Percentiles rank a stretch among this genome's conserved stretches.
phyloP scores from a whole-genome alignment of 305 asterid species.

The Ilex paraguariensis region DNA sequence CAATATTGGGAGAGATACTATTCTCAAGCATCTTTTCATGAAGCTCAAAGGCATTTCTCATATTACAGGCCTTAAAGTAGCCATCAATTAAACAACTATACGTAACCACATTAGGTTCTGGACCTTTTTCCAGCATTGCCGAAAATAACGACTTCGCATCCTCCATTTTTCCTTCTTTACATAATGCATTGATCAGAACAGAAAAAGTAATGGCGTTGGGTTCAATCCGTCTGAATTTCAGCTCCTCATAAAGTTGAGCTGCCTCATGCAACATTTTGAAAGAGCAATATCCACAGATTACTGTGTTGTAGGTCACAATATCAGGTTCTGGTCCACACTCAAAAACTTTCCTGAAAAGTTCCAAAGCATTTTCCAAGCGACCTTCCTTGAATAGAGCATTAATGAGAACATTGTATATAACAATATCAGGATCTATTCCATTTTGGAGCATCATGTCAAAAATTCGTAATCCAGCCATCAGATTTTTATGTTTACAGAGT shows the following conservation, averaged over 20 bases:
- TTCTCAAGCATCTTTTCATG: conserved; percentile 28
- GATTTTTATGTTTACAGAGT: conserved; percentile 30
- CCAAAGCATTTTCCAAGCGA: conserved; percentile 22
- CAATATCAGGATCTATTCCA: conserved; percentile 33
- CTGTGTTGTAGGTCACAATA: conserved; percentile 36
- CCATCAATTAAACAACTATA: conserved; percentile 44
- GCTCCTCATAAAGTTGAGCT: conserved; percentile 26
- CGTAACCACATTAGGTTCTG: conserved; percentile 34
- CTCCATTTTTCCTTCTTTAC: conserved; percentile 39
- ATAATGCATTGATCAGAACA: conserved; percentile 35
- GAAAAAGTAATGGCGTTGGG: conserved; percentile 24
- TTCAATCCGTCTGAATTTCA: conserved; percentile 16
- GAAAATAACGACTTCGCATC: conserved; percentile 33
- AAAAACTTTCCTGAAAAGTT: conserved; percentile 26
- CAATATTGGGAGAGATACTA: conserved; percentile 37
- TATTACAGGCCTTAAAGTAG: conserved; percentile 22
- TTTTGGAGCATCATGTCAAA: conserved; percentile 28
- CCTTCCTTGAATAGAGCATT: conserved; percentile 26
- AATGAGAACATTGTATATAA: conserved; percentile 31
- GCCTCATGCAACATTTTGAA: conserved; percentile 35
- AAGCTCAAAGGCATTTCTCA: conserved; percentile 29
- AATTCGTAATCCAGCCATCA: conserved; percentile 23
- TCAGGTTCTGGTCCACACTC: conserved; percentile 37
- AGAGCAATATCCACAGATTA: conserved; percentile 34
- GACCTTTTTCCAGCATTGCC: conserved; percentile 27